Evolutionary conservation across 805 yeast genomes (phyloP).

Genomic region (Saturnispora bothae): DNA sequence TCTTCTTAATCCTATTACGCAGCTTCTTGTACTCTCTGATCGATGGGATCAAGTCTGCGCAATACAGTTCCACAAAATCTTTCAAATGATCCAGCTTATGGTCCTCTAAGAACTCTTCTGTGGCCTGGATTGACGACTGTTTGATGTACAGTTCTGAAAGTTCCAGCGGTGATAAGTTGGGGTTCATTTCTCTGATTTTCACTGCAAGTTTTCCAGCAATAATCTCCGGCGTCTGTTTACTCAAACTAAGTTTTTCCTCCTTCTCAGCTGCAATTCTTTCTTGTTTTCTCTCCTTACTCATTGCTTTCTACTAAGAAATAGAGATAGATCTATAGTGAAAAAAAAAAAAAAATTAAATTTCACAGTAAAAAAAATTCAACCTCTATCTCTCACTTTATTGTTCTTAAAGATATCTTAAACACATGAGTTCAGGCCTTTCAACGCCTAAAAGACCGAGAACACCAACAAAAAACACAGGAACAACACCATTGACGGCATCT

Average conservation of each 20-base stretch:
- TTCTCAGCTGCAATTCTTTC: conserved; percentile 57
- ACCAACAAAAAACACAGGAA: conserved; percentile 18
- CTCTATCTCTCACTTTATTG: background rate
- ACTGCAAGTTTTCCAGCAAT: conserved; percentile 61
- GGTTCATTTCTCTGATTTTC: conserved; percentile 46
- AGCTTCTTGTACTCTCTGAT: conserved; percentile 19
- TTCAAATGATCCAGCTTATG: conserved; percentile 48
- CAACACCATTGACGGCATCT: conserved; percentile 25
- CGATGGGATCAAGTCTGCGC: conserved; percentile 35
- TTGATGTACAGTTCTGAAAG: conserved; percentile 50
- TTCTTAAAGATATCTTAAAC: too few relatives aligned
- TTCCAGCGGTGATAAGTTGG: conserved; percentile 67
- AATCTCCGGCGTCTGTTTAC: conserved; percentile 44
- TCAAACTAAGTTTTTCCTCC: conserved; percentile 43
- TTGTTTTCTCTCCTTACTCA: conserved; percentile 37
- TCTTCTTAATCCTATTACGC: conserved; percentile 22
- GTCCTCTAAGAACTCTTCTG: conserved; percentile 43
- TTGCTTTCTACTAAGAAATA: too few relatives aligned
- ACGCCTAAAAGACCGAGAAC: conserved; percentile 5
- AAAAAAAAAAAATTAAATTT: background rate
- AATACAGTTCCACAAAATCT: conserved; percentile 41
- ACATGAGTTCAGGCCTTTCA: too few relatives aligned
- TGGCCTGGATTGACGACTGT: conserved; percentile 48
- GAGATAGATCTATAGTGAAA: conserved; percentile 20
- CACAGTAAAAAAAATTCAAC: background rate